Evolutionary conservation across 176 grass and related monocot genomes (phyloP).

Genomic region (Thinopyrum elongatum): DNA sequence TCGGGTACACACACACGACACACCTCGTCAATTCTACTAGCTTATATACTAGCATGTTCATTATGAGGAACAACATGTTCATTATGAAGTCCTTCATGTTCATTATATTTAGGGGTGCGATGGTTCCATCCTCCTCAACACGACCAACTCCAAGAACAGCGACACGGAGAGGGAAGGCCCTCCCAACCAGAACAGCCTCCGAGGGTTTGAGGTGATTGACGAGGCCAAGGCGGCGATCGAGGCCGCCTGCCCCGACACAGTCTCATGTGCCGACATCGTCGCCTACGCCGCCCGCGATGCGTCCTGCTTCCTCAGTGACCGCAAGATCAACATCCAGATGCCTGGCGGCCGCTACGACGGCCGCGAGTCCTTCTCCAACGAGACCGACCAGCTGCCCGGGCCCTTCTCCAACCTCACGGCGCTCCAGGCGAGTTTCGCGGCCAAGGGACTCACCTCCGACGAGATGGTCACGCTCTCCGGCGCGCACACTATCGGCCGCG

Average conservation of each 20-base stretch:
- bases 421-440: background rate
- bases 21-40: background rate
- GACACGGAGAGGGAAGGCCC: background rate
- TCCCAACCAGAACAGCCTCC: background rate
- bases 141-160: background rate
- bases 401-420: background rate
- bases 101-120: background rate
- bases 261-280: background rate
- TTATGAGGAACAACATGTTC: background rate
- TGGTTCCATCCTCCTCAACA: background rate
- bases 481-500: background rate
- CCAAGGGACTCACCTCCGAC: background rate
- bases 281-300: background rate
- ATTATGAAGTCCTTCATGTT: background rate
- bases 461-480: background rate
- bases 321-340: background rate
- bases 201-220: slow-evolving; percentile 55
- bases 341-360: background rate
- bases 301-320: background rate
- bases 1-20: background rate
- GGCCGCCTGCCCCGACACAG: background rate
- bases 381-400: background rate
- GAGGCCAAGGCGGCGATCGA: slow-evolving; percentile 17
- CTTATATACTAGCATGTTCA: too few relatives aligned
- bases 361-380: background rate